These are phyloP conservation scores for Hymenoscyphus salicellus DNA, from an alignment of 2,329 filamentous ascomycete genomes.

Conservation along the genomic window DNA sequence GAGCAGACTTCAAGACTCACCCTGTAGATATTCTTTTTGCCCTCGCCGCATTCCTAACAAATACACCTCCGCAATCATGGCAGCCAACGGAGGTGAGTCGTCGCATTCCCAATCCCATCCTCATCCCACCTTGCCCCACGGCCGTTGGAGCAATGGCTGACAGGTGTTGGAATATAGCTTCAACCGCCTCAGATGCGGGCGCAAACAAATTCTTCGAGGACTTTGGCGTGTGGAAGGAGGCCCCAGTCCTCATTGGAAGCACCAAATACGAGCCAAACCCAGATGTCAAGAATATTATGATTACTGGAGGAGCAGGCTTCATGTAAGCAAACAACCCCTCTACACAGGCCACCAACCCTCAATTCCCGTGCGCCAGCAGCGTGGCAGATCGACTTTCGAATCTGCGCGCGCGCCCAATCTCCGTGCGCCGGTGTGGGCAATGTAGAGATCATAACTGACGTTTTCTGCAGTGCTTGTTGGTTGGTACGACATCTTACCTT, in stretches of 20 bases:
- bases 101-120: not conserved
- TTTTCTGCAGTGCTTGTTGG: constrained; percentile 71
- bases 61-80: not conserved
- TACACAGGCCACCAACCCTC: not conserved
- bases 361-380: constrained; percentile 10
- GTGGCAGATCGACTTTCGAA: not conserved
- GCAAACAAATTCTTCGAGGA: constrained; percentile 50
- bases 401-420: not conserved
- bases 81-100: not conserved
- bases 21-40: not conserved
- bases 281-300: constrained; percentile 75
- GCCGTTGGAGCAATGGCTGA: constrained; percentile 1
- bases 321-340: constrained; percentile 56
- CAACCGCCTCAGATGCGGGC: constrained; percentile 14
- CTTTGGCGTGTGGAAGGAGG: constrained; percentile 66
- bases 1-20: not conserved
- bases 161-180: constrained; percentile 11
- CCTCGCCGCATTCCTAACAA: not conserved
- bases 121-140: not conserved
- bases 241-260: constrained; percentile 65
- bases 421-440: not conserved
- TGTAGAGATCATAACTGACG: constrained; percentile 19
- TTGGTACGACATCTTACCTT: constrained; percentile 73
- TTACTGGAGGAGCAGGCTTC: constrained; percentile 81
- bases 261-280: constrained; percentile 67